Evolutionary conservation across 176 grass and related monocot species (phyloP), one percentile per base, ranked within the genome.

Genomic region (Carex scoparia): DNA sequence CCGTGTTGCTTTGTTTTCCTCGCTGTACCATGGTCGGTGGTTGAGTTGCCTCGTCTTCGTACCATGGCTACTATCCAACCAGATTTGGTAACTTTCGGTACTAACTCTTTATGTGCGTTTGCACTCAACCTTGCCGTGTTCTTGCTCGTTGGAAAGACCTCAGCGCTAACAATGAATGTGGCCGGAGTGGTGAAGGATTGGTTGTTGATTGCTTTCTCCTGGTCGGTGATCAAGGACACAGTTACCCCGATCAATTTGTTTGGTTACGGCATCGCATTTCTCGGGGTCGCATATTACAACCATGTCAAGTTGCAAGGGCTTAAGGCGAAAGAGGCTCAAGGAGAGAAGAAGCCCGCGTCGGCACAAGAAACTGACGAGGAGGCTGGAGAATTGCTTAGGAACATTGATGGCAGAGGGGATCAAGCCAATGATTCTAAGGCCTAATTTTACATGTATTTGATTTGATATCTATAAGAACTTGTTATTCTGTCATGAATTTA

Each of bases 141-240:
- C 75, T 84, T 90, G 56, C 89, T 90, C 3, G 89, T 90, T 38
- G 89, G 89, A 10, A 90, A 90, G 85, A 91, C 89, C 59, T 91
- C 89, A 5, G 89, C 89, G 3, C 65, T 91, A 44, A 91, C 89
- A 32, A 91, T 91, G 89, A 91, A 91, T 46, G 89, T 91, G 49
- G 89, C 89, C 46, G 89, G 89, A 4, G 89, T 91, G n/a, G 89
- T 91, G 54, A 91, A 91, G 83, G 89, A 91, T 65, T 91, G 89
- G 89, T 74, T 91, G 55, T 80, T 91, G 77, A 91, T 91, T 31
- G 86, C 89, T 30, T 91, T 91, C 86, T 91, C 89, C 13, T 91
- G 89, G 89, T 88, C 89, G 1, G 89, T 91, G 33, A 91, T 91
- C 78, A 79, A 79, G 48, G 89, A 91, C 78, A 88, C 85, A 11